Base-by-base conservation (phyloP, 1,139 yeast species). In the Sugiyamaella neomexicana region DNA sequence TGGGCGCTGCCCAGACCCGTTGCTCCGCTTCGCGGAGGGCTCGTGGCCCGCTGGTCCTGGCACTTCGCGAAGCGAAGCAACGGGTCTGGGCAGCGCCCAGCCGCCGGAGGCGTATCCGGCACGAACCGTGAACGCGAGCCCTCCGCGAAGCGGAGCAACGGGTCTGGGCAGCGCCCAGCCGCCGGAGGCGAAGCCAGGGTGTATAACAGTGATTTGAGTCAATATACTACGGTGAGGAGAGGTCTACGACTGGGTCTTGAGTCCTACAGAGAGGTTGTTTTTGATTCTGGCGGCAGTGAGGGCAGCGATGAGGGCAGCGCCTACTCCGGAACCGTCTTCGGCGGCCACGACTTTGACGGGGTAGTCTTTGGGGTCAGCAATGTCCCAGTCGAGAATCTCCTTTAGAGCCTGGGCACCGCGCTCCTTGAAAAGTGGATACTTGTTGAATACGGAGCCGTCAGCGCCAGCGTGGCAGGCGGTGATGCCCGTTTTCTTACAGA, bases 311-410 rank as follows among this genome's bases (percentile, higher is more conserved):
- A 93, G 81, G 50, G 98, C 99, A 54, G 98, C 98, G 68, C 98
- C 98, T 44, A 88, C 98, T 75, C 98, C 99, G 53, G 95, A 85
- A 64, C 99, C 99, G 75, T 93, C 99, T 75, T 91, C 97, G 60
- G 99, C 98, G 55, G 91, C 86, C 42, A 87, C 88, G 65, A 91
- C 81, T 60, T 77, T 73, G 68, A 93, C 82, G 61, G 97, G 97
- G 69, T 87, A 88, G 61, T 84, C 82, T 60, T 75, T 68, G 46
- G 78, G 75, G 53, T 74, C 72, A 50, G 66, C 62, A 51, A 68
- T 60, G 41, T 79, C 77, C 97, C 97, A 91, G 62, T 80, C 93
- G 70, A 90, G 89, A 63, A 93, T 88, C 69, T 90, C 98, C 72
- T 86, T 84, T 69, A 93, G 80, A 55, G 89, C 97, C 69, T 81